Evolutionary conservation across 192 early-diverging fungal genomes (phyloP).

Genomic region (Dispira parvispora): DNA sequence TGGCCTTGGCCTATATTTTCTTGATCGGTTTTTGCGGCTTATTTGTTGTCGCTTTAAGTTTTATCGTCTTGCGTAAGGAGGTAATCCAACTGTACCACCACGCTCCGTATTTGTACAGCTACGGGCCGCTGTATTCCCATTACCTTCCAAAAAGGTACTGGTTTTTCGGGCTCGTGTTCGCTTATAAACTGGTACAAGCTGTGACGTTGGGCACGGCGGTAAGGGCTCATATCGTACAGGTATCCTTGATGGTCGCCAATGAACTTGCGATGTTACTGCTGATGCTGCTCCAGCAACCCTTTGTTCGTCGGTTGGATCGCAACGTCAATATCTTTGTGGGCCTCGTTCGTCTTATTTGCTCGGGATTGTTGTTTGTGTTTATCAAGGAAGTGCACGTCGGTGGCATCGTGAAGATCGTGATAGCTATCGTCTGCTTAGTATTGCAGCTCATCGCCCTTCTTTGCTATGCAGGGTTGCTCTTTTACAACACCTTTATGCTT

Average conservation of each 20-base stretch:
- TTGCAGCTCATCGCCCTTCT: background rate
- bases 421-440: background rate
- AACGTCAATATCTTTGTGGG: background rate
- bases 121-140: background rate
- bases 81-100: background rate
- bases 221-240: background rate
- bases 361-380: conserved; percentile 3
- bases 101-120: conserved; percentile 5
- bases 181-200: background rate
- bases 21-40: background rate
- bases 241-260: background rate
- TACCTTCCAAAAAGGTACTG: background rate
- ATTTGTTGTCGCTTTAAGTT: background rate
- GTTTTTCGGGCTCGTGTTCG: conserved; percentile 8
- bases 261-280: background rate
- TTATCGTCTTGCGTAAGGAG: background rate
- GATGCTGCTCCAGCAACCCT: background rate
- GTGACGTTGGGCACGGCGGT: conserved; percentile 2
- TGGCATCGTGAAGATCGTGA: background rate
- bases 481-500: background rate
- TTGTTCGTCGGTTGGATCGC: conserved; percentile 7
- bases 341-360: background rate
- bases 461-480: background rate
- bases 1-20: conserved; percentile 5
- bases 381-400: background rate